Base-by-base conservation (phyloP, 805 yeast species). In the Maudiozyma saulgeensis region DNA sequence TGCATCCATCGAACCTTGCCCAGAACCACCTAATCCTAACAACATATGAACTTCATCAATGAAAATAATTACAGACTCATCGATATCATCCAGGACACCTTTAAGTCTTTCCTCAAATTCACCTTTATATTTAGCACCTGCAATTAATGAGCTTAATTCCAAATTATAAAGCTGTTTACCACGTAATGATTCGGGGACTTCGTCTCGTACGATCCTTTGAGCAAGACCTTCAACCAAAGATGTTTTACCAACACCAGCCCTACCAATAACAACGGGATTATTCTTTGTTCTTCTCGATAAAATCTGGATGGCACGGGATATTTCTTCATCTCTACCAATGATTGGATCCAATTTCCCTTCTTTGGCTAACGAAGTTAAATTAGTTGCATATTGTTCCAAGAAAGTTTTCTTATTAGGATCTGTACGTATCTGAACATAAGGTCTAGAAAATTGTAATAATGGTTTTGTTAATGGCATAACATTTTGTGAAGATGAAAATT, bases 191-290 rank as follows among this genome's bases (percentile, higher is more conserved):
- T 93, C 98, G 0, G 98, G 98, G 1, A 91, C 99, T 63, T 90
- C 96, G 12, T 91, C 91, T 49, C 84, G 80, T 8, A 87, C 80
- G 45, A 93, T 90, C 59, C 97, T 73, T 67, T 93, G 98, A 0
- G 98, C 98, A 39, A 93, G 72, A 0, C 98, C 99, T 63, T 93
- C 99, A 80, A 93, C 85, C 50, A 93, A 81, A 6, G 98, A 95
- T 0, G 98, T 93, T 67, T 91, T 91, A 70, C 99, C 99, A 0
- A 96, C 95, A 69, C 99, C 99, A 1, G 99, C 99, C 56, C 86
- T 81, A 53, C 99, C 99, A 41, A 93, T 89, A 48, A 91, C 68
- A 1, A 93, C 96, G 0, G 99, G 99, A 61, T 91, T 91, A 66
- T 93, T 93, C 68, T 91, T 91, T 1, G 97, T 89, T 64, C 98